These are phyloP conservation scores for Botrytis porri DNA, from an alignment of 2,329 filamentous ascomycete species.

Conservation along the genomic window DNA sequence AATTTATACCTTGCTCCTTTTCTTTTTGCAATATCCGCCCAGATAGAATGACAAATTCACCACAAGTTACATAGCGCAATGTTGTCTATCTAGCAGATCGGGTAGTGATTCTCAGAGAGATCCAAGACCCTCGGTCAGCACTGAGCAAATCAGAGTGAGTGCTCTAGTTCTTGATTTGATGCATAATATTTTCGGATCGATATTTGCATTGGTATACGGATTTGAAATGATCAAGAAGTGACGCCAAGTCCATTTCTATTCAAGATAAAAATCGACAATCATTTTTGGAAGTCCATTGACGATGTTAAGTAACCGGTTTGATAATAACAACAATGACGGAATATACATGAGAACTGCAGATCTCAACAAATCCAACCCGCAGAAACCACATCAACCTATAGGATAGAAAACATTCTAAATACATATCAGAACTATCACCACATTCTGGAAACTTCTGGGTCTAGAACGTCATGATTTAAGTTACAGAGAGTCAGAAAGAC, in stretches of 20 bases:
- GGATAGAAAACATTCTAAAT: neutral
- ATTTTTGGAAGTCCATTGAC: neutral
- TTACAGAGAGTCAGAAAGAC: neutral
- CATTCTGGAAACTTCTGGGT: too few species aligned
- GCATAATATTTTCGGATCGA: too few species aligned
- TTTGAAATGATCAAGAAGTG: neutral
- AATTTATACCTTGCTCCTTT: neutral
- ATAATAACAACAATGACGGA: neutral
- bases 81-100: neutral
- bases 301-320: neutral
- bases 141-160: fast-evolving
- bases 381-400: neutral
- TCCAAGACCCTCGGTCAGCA: neutral
- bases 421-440: neutral
- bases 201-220: neutral
- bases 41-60: neutral
- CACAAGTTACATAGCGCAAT: neutral
- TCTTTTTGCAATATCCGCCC: fast-evolving
- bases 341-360: neutral
- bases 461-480: neutral
- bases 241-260: neutral
- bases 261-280: neutral
- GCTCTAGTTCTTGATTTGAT: too few species aligned
- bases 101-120: neutral
- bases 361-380: fast-evolving